A percentile compares a stretch with the other conserved stretches of the same genome.
Conservation (phyloP, 257 asterid species). For the Anisodus tanguticus region DNA sequence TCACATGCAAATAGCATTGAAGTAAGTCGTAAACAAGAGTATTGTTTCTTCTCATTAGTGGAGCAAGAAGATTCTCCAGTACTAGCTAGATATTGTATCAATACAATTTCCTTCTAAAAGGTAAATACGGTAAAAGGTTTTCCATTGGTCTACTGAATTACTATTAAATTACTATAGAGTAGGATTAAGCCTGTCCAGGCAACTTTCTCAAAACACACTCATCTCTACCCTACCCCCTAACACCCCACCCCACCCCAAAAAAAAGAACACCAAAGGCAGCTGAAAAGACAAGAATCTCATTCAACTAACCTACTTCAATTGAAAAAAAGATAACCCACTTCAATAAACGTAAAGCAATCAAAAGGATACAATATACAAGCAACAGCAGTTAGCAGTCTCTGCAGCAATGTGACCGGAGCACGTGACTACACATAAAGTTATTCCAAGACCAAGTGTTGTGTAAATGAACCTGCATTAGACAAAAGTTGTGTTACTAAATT, state of each 20-base stretch:
- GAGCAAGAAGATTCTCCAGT: background rate
- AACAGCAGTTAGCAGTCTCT: conserved; percentile 68
- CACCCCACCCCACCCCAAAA: background rate
- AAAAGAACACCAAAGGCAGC: background rate
- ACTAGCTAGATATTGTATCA: background rate
- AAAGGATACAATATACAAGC: conserved; percentile 70
- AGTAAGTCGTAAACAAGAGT: background rate
- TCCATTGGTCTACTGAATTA: background rate
- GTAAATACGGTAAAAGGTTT: background rate
- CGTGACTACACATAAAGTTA: conserved; percentile 51
- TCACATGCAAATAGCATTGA: background rate
- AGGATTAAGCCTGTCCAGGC: background rate
- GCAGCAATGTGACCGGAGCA: conserved; percentile 78
- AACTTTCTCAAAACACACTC: background rate
- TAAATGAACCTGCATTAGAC: conserved; percentile 62
- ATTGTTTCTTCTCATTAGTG: background rate
- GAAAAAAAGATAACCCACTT: background rate
- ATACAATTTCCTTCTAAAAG: background rate
- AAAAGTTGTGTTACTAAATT: background rate
- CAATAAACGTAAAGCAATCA: background rate
- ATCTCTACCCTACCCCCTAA: background rate
- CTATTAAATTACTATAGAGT: background rate
- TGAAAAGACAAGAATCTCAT: background rate
- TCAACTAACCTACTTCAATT: background rate
- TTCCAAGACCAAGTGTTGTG: conserved; percentile 62